Conservation (phyloP, 257 asterid species). For the Capsicum baccatum region DNA sequence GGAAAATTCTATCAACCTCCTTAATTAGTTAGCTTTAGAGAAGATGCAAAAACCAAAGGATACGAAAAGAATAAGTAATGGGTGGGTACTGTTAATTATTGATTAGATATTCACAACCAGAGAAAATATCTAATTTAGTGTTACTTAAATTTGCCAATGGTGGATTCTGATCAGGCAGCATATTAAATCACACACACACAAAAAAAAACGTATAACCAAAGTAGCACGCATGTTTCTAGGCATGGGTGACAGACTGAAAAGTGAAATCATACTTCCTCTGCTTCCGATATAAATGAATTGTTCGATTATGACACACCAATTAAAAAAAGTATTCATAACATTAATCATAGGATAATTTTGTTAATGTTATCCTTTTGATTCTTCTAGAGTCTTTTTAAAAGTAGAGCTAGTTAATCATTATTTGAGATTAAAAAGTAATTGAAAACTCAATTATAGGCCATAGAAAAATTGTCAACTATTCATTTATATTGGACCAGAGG, state of each 20-base stretch:
- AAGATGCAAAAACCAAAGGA: conserved; percentile 8
- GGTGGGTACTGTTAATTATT: neutral
- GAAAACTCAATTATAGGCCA: too few relatives aligned
- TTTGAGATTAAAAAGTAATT: too few relatives aligned
- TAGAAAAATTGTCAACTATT: too few relatives aligned
- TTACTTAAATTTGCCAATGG: neutral
- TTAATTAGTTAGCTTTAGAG: neutral
- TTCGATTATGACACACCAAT: too few relatives aligned
- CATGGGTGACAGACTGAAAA: neutral
- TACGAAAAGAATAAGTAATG: neutral
- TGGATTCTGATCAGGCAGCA: neutral
- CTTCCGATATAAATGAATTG: too few relatives aligned
- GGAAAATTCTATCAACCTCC: neutral
- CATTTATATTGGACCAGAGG: too few relatives aligned
- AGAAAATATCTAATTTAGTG: neutral
- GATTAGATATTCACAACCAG: neutral
- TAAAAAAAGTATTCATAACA: too few relatives aligned
- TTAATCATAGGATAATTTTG: too few relatives aligned
- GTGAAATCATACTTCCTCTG: neutral
- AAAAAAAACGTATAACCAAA: neutral
- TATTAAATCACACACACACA: neutral
- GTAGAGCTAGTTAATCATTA: too few relatives aligned
- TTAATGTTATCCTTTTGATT: too few relatives aligned
- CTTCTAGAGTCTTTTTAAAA: too few relatives aligned
- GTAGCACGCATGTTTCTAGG: neutral